Conservation (phyloP, 352 stramenopile species). For the Elongisporangium senticosum region DNA sequence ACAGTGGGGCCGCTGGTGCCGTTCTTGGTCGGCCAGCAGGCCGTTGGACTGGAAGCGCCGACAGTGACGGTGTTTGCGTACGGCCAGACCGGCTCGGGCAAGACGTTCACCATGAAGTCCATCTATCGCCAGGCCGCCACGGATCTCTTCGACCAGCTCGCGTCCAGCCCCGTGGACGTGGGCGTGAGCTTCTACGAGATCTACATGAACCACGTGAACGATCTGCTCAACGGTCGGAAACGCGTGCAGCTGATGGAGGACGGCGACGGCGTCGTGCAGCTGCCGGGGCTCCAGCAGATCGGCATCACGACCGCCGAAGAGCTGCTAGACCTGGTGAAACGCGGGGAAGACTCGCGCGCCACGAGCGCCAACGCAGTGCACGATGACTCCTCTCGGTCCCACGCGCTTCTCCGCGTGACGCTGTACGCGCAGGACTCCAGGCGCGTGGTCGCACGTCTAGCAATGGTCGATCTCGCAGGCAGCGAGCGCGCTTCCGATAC, state of each 20-base stretch:
- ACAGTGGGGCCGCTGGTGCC: conserved; percentile 56
- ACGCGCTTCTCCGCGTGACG: conserved; percentile 89
- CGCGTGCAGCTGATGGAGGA: conserved; percentile 92
- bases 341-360: conserved; percentile 82
- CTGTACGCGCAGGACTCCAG: conserved; percentile 26
- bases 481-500: conserved; percentile 94
- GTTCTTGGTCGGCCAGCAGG: conserved; percentile 22
- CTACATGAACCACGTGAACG: conserved; percentile 94
- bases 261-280: conserved; percentile 87
- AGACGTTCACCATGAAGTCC: conserved; percentile 92
- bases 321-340: conserved; percentile 87
- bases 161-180: conserved; percentile 46
- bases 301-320: conserved; percentile 71
- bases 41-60: conserved; percentile 16
- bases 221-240: conserved; percentile 87
- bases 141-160: conserved; percentile 53
- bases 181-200: conserved; percentile 95
- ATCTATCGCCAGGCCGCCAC: conserved; percentile 55
- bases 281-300: conserved; percentile 89
- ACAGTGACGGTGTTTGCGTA: conserved; percentile 95
- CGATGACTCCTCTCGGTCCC: conserved; percentile 89
- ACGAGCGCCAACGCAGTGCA: conserved; percentile 95
- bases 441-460: conserved; percentile 37
- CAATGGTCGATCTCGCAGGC: conserved; percentile 92
- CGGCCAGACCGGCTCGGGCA: conserved; percentile 93